Evolutionary conservation across 768 basidiomycete genomes (phyloP), one percentile per base, ranked within the genome.

Genomic region (Thelephora aurantiotincta): DNA sequence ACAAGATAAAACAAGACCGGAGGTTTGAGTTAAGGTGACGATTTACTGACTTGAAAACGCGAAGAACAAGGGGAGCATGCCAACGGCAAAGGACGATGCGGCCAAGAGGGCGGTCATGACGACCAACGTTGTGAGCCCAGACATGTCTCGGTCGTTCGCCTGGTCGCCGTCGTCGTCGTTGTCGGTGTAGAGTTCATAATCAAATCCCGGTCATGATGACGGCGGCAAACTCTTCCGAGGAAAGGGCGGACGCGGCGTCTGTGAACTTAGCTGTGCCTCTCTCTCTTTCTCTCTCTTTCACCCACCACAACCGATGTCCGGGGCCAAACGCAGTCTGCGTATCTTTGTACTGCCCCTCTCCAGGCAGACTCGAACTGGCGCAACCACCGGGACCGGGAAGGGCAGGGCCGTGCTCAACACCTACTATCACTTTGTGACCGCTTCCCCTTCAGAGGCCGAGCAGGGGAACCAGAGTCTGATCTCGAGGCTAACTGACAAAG

Each of bases 61-160:
- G 54, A 89, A 73, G 36, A 75, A 79, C 33, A 96, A 62, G 0
- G 93, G 93, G 33, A 84, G 59, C 54, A 82, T 76, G 33, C 90
- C 91, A 20, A 75, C 69, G 18, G 67, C 70, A 54, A 89, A 87
- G 1, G 81, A 80, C 9, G 71, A 67, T 18, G 66, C 67, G 37
- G 78, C 84, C 36, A 89, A 67, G 3, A 78, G 58, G 37, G 68
- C 63, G 20, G 80, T 71, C 80, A 88, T 80, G 11, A 72, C 43
- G 23, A 74, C 50, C 13, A 82, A 61, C 35, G 63, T 45, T 45
- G 66, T 51, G 64, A 76, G 50, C 19, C 59, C 57, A 7, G 57
- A 52, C 66, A 64, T 67, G 35, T 38, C 26, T 30, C 26, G 26
- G 26, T 30, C 50, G 19, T 26, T 49, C 36, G 19, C 46, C 45